A percentile compares a stretch with the other conserved stretches of the same genome.
Evolutionary conservation across 108 stramenopile genomes (phyloP).

Genomic region (Fragilariopsis cylindrus): DNA sequence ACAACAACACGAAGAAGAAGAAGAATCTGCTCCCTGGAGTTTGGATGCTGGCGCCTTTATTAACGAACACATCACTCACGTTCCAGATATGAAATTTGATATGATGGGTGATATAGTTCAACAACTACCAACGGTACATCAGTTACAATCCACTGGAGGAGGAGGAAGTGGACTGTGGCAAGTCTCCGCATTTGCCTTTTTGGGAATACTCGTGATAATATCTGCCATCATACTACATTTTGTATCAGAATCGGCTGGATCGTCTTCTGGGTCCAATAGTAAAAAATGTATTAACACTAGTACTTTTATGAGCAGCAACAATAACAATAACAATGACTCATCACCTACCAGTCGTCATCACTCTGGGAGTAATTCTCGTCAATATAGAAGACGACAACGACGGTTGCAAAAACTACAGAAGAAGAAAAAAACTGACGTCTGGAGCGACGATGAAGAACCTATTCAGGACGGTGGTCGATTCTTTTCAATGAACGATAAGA

Average conservation of each 20-base stretch:
- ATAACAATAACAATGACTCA: background rate
- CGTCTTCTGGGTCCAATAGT: background rate
- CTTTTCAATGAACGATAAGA: constrained; percentile 8
- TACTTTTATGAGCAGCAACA: background rate
- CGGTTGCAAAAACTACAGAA: constrained; percentile 35
- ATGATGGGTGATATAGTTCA: constrained; percentile 17
- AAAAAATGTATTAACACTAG: background rate
- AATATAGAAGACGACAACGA: constrained; percentile 28
- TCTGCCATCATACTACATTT: constrained; percentile 71
- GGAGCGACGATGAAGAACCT: constrained; percentile 67
- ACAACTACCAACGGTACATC: constrained; percentile 2
- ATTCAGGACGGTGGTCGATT: constrained; percentile 23
- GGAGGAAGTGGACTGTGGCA: constrained; percentile 49
- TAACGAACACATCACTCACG: background rate
- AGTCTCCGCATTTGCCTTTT: constrained; percentile 56
- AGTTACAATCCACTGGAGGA: too few relatives aligned
- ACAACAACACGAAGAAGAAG: constrained; percentile 10
- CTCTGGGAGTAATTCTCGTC: background rate
- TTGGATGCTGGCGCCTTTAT: background rate
- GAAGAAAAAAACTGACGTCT: constrained; percentile 74
- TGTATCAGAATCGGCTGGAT: constrained; percentile 22
- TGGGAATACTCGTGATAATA: constrained; percentile 58
- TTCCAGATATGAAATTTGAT: constrained; percentile 19
- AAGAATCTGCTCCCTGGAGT: background rate
- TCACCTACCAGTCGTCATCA: background rate